A percentile compares a stretch with the other conserved stretches of the same genome.
Conservation (phyloP, 306 rosid genomes). For the Citrullus mucosospermus region DNA sequence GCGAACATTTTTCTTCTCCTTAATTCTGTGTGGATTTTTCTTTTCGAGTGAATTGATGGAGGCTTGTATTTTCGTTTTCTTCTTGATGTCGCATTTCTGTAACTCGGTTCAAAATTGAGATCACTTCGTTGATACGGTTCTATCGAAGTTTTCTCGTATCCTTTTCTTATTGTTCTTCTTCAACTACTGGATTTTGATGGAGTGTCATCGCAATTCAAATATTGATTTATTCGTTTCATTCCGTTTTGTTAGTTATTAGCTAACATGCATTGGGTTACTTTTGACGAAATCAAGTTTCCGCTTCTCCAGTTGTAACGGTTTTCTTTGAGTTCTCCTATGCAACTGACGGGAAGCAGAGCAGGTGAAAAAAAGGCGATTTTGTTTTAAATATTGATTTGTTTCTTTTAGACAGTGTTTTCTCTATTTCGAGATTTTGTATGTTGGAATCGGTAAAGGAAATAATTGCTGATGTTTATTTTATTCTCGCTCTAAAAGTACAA, state of each 20-base stretch:
- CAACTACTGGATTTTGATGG: neutral
- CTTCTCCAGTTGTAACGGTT: neutral
- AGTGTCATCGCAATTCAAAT: neutral
- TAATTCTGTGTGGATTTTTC: neutral
- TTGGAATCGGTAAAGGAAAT: neutral
- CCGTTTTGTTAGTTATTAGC: neutral
- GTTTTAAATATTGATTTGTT: neutral
- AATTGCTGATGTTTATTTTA: neutral
- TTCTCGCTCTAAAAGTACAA: neutral
- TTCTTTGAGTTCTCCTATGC: neutral
- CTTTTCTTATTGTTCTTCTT: neutral
- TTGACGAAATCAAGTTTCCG: neutral
- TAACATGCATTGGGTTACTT: neutral
- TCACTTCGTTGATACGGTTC: neutral
- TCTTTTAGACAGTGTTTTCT: neutral
- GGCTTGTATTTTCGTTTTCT: neutral
- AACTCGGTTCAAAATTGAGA: neutral
- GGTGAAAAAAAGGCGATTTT: neutral
- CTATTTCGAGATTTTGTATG: neutral
- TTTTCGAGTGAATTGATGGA: conserved; percentile 6
- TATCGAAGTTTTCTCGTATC: neutral
- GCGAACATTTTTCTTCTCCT: neutral
- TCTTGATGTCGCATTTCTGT: neutral
- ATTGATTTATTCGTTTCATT: neutral
- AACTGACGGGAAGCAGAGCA: neutral